Percentiles rank a stretch among this genome's conserved stretches.
Evolutionary conservation across 164 flowering plant genomes (phyloP).

Genomic region (Berberis thunbergii): DNA sequence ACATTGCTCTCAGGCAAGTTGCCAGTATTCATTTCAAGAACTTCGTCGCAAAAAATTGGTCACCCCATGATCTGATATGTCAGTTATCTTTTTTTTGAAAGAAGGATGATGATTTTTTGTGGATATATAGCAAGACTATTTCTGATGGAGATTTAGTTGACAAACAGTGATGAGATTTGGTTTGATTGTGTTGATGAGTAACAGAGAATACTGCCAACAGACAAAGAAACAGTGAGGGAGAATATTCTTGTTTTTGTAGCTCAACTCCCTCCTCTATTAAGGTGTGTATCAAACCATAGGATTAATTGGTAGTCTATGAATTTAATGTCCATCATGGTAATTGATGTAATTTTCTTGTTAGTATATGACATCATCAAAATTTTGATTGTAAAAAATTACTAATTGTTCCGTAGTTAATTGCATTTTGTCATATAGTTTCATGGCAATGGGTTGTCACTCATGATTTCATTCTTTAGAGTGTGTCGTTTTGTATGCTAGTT

Average conservation of each 20-base stretch:
- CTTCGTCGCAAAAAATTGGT: slow-evolving; percentile 37
- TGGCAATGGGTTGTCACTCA: too few relatives aligned
- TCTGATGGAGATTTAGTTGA: background rate
- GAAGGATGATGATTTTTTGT: too few relatives aligned
- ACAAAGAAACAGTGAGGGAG: slow-evolving; percentile 33
- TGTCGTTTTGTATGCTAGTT: too few relatives aligned
- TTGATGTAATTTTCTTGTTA: background rate
- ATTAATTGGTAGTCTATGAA: too few relatives aligned
- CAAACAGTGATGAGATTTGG: slow-evolving; percentile 6
- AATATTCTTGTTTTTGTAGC: too few relatives aligned
- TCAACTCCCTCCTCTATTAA: too few relatives aligned
- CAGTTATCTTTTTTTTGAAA: background rate
- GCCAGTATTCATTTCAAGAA: slow-evolving; percentile 83
- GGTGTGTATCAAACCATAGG: too few relatives aligned
- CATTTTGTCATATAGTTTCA: too few relatives aligned
- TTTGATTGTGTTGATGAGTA: slow-evolving; percentile 14
- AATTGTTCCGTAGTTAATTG: too few relatives aligned
- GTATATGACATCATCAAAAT: background rate
- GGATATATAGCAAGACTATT: background rate
- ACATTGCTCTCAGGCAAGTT: slow-evolving; percentile 59
- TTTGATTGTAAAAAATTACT: background rate
- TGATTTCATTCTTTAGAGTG: too few relatives aligned
- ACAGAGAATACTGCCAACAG: slow-evolving; percentile 51
- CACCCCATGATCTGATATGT: slow-evolving; percentile 68
- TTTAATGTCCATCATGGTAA: slow-evolving; percentile 7